Evolutionary conservation across 208 protist species (phyloP).

Genomic region (Sergeia podlipaevii): DNA sequence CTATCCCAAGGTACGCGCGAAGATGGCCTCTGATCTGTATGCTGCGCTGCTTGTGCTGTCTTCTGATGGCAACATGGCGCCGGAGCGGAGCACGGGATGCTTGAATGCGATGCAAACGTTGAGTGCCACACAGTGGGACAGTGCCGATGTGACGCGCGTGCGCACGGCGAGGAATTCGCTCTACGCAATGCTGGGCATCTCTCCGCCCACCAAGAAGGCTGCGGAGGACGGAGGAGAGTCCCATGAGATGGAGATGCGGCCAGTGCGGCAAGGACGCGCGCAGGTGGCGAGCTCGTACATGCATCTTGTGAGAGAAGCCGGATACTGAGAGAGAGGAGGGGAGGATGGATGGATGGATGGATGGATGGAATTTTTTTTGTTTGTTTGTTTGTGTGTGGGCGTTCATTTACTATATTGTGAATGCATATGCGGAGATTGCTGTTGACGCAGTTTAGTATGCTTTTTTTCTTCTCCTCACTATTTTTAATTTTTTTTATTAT

Average conservation of each 20-base stretch:
- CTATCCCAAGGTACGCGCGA: conserved; percentile 90
- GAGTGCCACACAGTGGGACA: conserved; percentile 73
- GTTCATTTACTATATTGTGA: neutral
- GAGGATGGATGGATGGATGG: neutral
- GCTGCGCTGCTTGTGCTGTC: conserved; percentile 75
- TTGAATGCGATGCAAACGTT: conserved; percentile 57
- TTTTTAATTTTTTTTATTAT: too few species aligned
- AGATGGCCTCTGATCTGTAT: conserved; percentile 83
- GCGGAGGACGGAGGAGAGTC: neutral
- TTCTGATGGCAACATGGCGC: conserved; percentile 11
- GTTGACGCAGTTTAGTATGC: too few species aligned
- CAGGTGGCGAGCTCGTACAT: conserved; percentile 72
- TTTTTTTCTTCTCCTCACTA: too few species aligned
- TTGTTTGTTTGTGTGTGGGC: neutral
- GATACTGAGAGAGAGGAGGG: conserved; percentile 43
- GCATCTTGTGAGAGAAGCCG: conserved; percentile 74
- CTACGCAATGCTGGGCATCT: conserved; percentile 70
- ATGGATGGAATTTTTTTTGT: neutral
- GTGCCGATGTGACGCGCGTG: conserved; percentile 45
- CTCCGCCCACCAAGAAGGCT: conserved; percentile 17
- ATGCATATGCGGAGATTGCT: neutral
- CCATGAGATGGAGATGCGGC: neutral
- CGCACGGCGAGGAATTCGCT: conserved; percentile 70
- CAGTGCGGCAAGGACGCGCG: conserved; percentile 9
- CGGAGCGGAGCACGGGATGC: conserved; percentile 34